Evolutionary conservation across 768 basidiomycete genomes (phyloP).

Genomic region (Boletales sp.): DNA sequence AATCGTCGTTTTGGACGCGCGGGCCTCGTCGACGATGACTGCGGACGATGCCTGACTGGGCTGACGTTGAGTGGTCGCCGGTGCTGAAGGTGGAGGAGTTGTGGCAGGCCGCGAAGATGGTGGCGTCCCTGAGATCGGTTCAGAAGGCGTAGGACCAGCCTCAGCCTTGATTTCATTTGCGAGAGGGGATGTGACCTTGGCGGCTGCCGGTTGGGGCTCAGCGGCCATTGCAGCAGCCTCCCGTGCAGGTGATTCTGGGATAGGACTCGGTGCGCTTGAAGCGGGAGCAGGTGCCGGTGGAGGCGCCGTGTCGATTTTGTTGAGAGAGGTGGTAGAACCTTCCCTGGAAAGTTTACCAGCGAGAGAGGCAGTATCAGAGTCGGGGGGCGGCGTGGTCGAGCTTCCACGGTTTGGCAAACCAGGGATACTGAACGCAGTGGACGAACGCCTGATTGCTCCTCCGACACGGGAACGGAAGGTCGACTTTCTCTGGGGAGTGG

Average conservation of each 20-base stretch:
- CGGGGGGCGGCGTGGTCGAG: constrained; percentile 24
- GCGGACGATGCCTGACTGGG: constrained; percentile 2
- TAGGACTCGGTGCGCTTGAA: constrained; percentile 52
- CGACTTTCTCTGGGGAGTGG: constrained; percentile 33
- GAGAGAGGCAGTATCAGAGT: constrained; percentile 26
- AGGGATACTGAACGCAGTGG: constrained; percentile 47
- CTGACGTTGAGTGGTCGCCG: constrained; percentile 2
- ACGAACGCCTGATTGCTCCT: constrained; percentile 57
- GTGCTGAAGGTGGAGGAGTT: constrained; percentile 9
- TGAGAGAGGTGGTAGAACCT: constrained; percentile 27
- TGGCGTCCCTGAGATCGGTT: constrained; percentile 20
- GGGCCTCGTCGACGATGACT: constrained; percentile 11
- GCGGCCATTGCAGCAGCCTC: constrained; percentile 44
- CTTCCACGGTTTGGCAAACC: constrained; percentile 28
- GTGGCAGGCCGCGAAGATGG: constrained; percentile 14
- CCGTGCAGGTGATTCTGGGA: constrained; percentile 64
- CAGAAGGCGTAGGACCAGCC: constrained; percentile 13
- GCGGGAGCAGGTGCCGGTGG: constrained; percentile 19
- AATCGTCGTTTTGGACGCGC: constrained; percentile 35
- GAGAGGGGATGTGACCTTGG: constrained; percentile 43
- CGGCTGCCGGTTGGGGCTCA: constrained; percentile 20
- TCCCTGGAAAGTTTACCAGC: constrained; percentile 29
- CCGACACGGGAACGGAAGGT: constrained; percentile 60
- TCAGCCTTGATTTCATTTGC: constrained; percentile 25
- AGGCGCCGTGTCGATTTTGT: constrained; percentile 32